These are phyloP conservation scores for Exidia glandulosa DNA, from an alignment of 768 basidiomycete genomes.

Conservation along the genomic window DNA sequence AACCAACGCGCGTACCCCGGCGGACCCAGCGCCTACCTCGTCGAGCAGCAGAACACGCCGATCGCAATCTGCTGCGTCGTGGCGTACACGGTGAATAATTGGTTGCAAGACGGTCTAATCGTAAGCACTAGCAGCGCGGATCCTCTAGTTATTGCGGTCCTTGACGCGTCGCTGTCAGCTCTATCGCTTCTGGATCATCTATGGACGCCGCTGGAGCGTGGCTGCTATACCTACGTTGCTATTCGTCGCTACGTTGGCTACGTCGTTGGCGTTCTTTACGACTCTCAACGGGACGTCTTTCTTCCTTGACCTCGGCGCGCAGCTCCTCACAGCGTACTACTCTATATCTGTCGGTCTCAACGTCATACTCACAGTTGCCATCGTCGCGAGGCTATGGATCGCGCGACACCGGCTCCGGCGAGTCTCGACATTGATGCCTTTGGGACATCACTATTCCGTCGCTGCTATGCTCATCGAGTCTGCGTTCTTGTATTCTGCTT, in stretches of 20 bases:
- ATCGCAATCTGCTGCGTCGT: neutral
- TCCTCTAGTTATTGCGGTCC: too few relatives aligned
- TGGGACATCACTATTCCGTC: neutral
- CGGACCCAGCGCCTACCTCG: neutral
- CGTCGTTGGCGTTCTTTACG: too few relatives aligned
- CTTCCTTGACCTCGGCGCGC: too few relatives aligned
- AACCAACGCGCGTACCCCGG: slow-evolving; percentile 8
- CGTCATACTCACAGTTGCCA: slow-evolving; percentile 24
- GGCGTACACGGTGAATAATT: neutral
- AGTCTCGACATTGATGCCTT: neutral
- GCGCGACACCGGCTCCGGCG: slow-evolving; percentile 12
- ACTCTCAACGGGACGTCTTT: too few relatives aligned
- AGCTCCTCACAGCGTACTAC: too few relatives aligned
- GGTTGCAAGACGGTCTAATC: neutral
- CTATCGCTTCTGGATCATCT: neutral
- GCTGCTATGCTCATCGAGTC: slow-evolving; percentile 3
- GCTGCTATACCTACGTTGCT: neutral
- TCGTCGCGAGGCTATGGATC: slow-evolving; percentile 18
- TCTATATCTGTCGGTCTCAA: slow-evolving; percentile 20
- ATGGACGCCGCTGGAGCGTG: neutral
- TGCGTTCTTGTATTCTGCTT: neutral
- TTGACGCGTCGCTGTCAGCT: too few relatives aligned
- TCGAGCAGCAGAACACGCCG: too few relatives aligned
- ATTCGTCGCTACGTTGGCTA: neutral
- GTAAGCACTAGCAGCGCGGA: neutral